Percentiles rank a stretch among this genome's conserved stretches.
Conservation (phyloP, 805 yeast genomes). For the Dipodascus geniculatus region DNA sequence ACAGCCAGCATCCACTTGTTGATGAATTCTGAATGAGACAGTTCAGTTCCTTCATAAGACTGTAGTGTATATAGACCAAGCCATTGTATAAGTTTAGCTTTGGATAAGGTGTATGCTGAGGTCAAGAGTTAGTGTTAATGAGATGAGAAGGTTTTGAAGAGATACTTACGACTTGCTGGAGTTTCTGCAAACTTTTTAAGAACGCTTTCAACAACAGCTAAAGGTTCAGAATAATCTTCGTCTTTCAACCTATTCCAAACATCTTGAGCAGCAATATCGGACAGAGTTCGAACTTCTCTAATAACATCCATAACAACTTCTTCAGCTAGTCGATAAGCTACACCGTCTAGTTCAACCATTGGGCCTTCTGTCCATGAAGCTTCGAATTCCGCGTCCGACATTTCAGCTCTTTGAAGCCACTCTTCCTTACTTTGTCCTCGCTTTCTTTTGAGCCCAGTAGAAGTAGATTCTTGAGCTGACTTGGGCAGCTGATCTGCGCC, state of each 20-base stretch:
- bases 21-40: slow-evolving; percentile 34
- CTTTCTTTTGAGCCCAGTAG: slow-evolving; percentile 5
- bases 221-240: slow-evolving; percentile 24
- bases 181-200: slow-evolving; percentile 34
- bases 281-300: slow-evolving; percentile 18
- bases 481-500: slow-evolving; percentile 15
- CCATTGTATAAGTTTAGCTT: slow-evolving; percentile 38
- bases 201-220: slow-evolving; percentile 38
- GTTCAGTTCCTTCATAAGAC: slow-evolving; percentile 24
- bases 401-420: slow-evolving; percentile 31
- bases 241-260: slow-evolving; percentile 15
- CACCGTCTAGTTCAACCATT: slow-evolving; percentile 44
- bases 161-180: slow-evolving; percentile 8
- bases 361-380: slow-evolving; percentile 38
- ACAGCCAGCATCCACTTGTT: slow-evolving; percentile 20
- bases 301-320: slow-evolving; percentile 17
- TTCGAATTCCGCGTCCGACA: slow-evolving; percentile 44
- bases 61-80: slow-evolving; percentile 46
- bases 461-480: slow-evolving; percentile 14
- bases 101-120: slow-evolving; percentile 32
- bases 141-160: slow-evolving; percentile 3
- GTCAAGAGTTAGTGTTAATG: slow-evolving; percentile 3
- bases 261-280: slow-evolving; percentile 11
- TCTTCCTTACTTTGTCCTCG: slow-evolving; percentile 3
- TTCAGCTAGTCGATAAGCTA: slow-evolving; percentile 26